Percentiles rank a stretch among this genome's conserved stretches.
phyloP scores from a whole-genome alignment of 257 asterid species.

The Solanum rostratum region DNA sequence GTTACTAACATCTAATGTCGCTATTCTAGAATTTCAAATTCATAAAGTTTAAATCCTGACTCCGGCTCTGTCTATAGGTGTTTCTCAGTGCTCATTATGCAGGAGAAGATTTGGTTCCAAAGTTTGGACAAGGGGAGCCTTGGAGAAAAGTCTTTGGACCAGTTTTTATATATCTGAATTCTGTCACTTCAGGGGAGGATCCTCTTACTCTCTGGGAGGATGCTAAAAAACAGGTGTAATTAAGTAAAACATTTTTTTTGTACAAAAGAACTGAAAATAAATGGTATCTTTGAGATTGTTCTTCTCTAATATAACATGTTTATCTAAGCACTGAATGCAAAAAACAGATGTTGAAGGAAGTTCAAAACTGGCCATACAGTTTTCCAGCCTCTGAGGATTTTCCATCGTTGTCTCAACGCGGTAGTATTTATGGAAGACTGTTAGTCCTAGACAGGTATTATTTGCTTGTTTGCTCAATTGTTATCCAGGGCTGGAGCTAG shows the following conservation, averaged over 20 bases:
- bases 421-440: conserved; percentile 41
- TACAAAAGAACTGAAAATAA: neutral
- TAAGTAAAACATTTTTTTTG: neutral
- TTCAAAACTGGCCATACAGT: conserved; percentile 52
- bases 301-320: neutral
- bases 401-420: conserved; percentile 44
- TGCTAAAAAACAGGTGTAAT: conserved; percentile 50
- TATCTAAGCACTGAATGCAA: neutral
- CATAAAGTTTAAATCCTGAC: neutral
- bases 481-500: conserved; percentile 43
- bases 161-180: conserved; percentile 54
- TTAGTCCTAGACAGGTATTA: conserved; percentile 44
- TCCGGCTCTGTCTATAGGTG: conserved; percentile 18
- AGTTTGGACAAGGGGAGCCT: conserved; percentile 40
- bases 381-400: conserved; percentile 50
- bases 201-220: conserved; percentile 48
- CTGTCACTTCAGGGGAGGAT: conserved; percentile 20
- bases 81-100: conserved; percentile 56
- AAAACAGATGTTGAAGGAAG: conserved; percentile 40
- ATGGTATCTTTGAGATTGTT: neutral
- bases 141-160: conserved; percentile 85
- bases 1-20: neutral
- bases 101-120: conserved; percentile 49
- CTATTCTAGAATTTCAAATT: neutral
- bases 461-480: conserved; percentile 2